A percentile compares a stretch with the other conserved stretches of the same genome.
phyloP scores from a whole-genome alignment of 768 basidiomycete genomes.

The Saitozyma sp. region DNA sequence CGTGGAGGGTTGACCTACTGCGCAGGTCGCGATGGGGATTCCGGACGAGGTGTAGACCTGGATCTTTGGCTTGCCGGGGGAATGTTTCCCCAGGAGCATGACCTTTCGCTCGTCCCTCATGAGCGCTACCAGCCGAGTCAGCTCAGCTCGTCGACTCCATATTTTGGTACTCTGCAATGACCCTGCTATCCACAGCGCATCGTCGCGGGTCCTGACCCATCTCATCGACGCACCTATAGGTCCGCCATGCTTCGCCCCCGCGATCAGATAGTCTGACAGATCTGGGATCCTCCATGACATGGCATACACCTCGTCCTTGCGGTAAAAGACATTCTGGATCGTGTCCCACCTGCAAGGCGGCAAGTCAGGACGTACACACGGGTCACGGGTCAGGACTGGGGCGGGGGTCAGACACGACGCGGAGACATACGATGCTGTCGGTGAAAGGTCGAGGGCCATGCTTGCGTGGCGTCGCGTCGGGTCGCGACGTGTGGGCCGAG shows the following conservation, averaged over 20 bases:
- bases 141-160: background rate
- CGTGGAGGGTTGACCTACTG: slow-evolving; percentile 51
- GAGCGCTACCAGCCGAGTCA: slow-evolving; percentile 60
- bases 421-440: too few species aligned
- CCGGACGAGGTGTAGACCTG: slow-evolving; percentile 86
- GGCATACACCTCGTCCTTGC: slow-evolving; percentile 75
- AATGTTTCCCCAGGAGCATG: slow-evolving; percentile 62
- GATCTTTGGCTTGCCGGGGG: slow-evolving; percentile 74
- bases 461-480: too few species aligned
- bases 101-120: slow-evolving; percentile 83
- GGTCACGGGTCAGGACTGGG: too few species aligned
- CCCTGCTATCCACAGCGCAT: background rate
- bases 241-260: slow-evolving; percentile 81
- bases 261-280: slow-evolving; percentile 73
- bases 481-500: too few species aligned
- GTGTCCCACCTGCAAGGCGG: slow-evolving; percentile 67
- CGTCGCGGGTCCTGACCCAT: background rate
- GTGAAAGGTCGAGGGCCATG: too few species aligned
- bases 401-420: too few species aligned
- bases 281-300: slow-evolving; percentile 75
- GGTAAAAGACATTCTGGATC: slow-evolving; percentile 81
- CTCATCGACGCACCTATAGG: slow-evolving; percentile 67
- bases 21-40: slow-evolving; percentile 56
- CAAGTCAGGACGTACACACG: background rate
- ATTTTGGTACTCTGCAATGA: background rate